Percentiles rank a stretch among this genome's conserved stretches.
Conservation (phyloP, 371 early-diverging fungal genomes). For the Actinomucor elegans region DNA sequence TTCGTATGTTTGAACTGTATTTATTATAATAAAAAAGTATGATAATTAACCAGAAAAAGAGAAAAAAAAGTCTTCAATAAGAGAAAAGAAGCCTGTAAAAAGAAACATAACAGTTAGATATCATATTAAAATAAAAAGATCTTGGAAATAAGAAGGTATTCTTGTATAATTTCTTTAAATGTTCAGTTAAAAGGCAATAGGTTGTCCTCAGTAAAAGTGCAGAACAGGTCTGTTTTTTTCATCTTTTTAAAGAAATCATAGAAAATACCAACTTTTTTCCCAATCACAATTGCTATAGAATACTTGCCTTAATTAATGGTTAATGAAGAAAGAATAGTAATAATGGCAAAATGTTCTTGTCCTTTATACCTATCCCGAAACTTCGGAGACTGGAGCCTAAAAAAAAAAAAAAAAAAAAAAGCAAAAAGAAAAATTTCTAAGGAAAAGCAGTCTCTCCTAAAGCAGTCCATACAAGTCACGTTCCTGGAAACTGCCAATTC, state of each 20-base stretch:
- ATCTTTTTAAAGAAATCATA: conserved; percentile 12
- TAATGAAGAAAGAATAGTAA: background rate
- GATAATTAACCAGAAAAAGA: too few species aligned
- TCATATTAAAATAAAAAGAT: background rate
- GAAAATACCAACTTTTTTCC: background rate
- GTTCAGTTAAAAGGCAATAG: conserved; percentile 24
- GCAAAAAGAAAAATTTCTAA: too few species aligned
- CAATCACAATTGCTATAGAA: background rate
- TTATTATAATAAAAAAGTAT: background rate
- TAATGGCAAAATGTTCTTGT: background rate
- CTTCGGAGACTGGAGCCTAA: background rate
- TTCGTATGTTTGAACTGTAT: too few species aligned
- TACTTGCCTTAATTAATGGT: conserved; percentile 18
- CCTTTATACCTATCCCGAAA: background rate
- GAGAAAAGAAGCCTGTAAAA: conserved; percentile 1
- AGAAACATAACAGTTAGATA: conserved; percentile 2
- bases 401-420: conserved; percentile 4
- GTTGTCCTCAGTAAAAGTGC: conserved; percentile 32
- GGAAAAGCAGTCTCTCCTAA: too few species aligned
- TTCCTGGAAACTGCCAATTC: too few species aligned
- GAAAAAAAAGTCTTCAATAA: too few species aligned
- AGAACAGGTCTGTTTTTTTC: conserved; percentile 35
- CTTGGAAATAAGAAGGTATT: background rate
- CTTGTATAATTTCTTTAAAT: conserved; percentile 4
- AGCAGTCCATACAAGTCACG: too few species aligned